A percentile compares a stretch with the other conserved stretches of the same genome.
phyloP scores from a whole-genome alignment of 2,329 filamentous ascomycete genomes.

The Epichloe bromicola region DNA sequence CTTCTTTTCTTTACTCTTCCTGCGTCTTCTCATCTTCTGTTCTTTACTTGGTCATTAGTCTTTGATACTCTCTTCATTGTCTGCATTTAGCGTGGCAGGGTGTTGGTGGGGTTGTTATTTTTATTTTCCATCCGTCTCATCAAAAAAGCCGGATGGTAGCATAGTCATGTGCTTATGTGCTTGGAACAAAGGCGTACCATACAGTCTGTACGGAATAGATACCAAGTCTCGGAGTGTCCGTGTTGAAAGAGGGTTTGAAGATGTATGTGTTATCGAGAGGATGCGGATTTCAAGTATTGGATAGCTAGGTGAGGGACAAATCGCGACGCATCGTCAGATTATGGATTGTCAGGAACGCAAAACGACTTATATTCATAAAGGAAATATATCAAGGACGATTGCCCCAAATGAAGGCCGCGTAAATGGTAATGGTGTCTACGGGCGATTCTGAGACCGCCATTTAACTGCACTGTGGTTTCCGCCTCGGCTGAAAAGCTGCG shows the following conservation, averaged over 20 bases:
- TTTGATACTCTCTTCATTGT: neutral
- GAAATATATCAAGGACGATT: neutral
- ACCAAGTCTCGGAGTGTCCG: neutral
- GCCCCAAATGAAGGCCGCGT: neutral
- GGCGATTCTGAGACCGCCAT: neutral
- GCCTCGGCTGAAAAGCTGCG: neutral
- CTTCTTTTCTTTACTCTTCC: neutral
- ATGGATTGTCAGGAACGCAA: neutral
- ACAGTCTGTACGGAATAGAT: neutral
- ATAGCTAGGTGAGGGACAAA: neutral
- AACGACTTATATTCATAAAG: neutral
- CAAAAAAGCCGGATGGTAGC: neutral
- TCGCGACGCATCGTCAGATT: neutral
- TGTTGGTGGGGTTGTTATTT: neutral
- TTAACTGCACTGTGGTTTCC: neutral
- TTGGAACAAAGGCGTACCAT: neutral
- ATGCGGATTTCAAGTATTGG: neutral
- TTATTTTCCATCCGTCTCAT: neutral
- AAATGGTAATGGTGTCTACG: neutral
- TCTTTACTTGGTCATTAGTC: neutral
- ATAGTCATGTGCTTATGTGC: neutral
- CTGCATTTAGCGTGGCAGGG: constrained; percentile 2
- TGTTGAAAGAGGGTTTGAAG: neutral
- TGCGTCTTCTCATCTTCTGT: neutral
- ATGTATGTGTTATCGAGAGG: neutral